Base-by-base conservation (phyloP, 805 yeast genomes). In the Maudiozyma pseudohumilis region DNA sequence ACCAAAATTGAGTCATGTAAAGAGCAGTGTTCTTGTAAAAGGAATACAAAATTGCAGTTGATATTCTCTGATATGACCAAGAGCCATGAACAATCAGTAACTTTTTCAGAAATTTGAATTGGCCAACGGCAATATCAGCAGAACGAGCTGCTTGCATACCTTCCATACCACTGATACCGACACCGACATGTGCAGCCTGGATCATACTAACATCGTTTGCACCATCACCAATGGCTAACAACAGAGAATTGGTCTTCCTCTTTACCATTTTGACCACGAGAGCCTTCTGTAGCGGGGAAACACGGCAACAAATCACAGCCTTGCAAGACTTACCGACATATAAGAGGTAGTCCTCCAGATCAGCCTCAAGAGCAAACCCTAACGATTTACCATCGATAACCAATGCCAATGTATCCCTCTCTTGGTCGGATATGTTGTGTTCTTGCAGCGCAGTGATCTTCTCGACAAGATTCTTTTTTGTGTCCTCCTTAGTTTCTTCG, bases 101-200 rank as follows among this genome's bases (percentile, higher is more conserved):
- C 56, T 84, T 87, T 51, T 77, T 75, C 63, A 92, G 68, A 58
- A 75, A 92, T 56, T 79, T 79, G 71, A 92, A 92, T 59, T 92
- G 97, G 0, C 96, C 97, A 60, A 94, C 86, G 1, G 97, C 87
- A 42, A 92, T 77, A 67, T 92, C 99, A 0, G 99, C 97, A 59
- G 94, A 80, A 59, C 99, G 74, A 0, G 98, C 96, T 9, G 98
- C 98, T 62, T 92, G 99, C 86, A 88, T 87, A 48, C 99, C 99
- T 64, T 92, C 99, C 89, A 87, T 81, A 47, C 99, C 99, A 61
- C 94, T 84, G 45, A 92, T 94, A 56, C 99, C 99, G 18, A 92
- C 95, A 45, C 99, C 99, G 37, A 92, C 96, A 60, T 92, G 97
- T 0, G 98, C 98, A 12, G 98, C 97, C 61, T 92, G 98, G 47